phyloP scores from a whole-genome alignment of 345 rosid species.

The Conringia planisiliqua region DNA sequence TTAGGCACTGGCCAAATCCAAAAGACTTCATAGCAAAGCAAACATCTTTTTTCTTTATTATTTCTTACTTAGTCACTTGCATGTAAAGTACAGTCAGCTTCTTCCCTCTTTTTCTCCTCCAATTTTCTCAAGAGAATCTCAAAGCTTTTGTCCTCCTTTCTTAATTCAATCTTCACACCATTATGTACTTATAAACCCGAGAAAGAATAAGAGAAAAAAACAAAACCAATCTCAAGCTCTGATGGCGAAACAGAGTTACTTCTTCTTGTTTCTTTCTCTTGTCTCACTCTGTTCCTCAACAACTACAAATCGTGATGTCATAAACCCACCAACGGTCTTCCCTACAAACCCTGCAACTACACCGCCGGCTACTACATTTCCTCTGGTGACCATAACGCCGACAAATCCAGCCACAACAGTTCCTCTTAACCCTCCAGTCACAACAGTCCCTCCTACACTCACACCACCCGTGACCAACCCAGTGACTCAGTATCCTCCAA shows the following conservation, averaged over 20 bases:
- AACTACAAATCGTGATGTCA: slow-evolving; percentile 39
- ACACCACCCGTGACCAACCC: slow-evolving; percentile 54
- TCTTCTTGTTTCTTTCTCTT: slow-evolving; percentile 43
- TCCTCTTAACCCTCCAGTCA: slow-evolving; percentile 45
- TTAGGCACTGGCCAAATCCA: slow-evolving; percentile 25
- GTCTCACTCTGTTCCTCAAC: slow-evolving; percentile 40
- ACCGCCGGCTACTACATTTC: slow-evolving; percentile 41
- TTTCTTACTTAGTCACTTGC: slow-evolving; percentile 33
- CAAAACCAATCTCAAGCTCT: slow-evolving; percentile 13
- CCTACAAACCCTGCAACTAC: slow-evolving; percentile 44
- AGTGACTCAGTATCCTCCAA: slow-evolving; percentile 51
- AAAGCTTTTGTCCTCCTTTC: slow-evolving; percentile 33
- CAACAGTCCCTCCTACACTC: slow-evolving; percentile 45
- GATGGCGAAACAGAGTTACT: slow-evolving; percentile 45
- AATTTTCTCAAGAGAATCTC: slow-evolving; percentile 26
- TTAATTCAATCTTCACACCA: slow-evolving; percentile 2
- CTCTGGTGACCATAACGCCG: slow-evolving; percentile 36
- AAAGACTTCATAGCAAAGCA: slow-evolving; percentile 63
- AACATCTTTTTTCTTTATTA: slow-evolving; percentile 33
- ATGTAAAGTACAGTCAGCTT: slow-evolving; percentile 37
- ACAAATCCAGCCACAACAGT: slow-evolving; percentile 42
- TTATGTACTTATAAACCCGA: slow-evolving; percentile 27
- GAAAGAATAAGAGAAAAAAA: slow-evolving; percentile 8
- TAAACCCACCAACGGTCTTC: slow-evolving; percentile 41
- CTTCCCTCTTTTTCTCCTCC: slow-evolving; percentile 18